A percentile compares a stretch with the other conserved stretches of the same genome.
Evolutionary conservation across 768 basidiomycete species (phyloP).

Genomic region (Podaxis sp.): DNA sequence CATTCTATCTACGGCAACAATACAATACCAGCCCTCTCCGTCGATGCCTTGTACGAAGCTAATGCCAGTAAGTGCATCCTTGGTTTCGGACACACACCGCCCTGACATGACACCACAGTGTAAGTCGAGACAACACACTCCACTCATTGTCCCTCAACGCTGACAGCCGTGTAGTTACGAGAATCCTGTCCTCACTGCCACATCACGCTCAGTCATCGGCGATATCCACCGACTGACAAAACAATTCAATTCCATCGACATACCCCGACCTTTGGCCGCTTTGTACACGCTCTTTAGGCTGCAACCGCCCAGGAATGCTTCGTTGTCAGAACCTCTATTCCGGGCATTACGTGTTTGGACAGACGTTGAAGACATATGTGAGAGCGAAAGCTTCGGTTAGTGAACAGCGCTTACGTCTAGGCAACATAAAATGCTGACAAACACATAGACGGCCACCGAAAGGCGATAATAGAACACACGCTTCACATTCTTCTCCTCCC

Average conservation of each 20-base stretch:
- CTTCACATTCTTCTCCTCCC: constrained; percentile 76
- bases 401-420: not conserved
- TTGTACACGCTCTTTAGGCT: constrained; percentile 55
- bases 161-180: constrained; percentile 54
- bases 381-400: constrained; percentile 77
- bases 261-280: constrained; percentile 66
- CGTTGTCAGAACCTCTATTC: constrained; percentile 46
- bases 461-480: constrained; percentile 76
- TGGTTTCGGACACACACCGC: constrained; percentile 5
- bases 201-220: constrained; percentile 66
- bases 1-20: constrained; percentile 65
- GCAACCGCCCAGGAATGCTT: constrained; percentile 28
- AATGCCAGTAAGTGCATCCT: constrained; percentile 56
- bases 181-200: constrained; percentile 76
- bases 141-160: constrained; percentile 4
- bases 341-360: constrained; percentile 69
- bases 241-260: constrained; percentile 57
- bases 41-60: constrained; percentile 68
- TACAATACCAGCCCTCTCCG: constrained; percentile 46
- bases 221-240: constrained; percentile 67
- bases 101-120: constrained; percentile 30
- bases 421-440: not conserved
- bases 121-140: constrained; percentile 27
- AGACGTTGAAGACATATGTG: constrained; percentile 71
- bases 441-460: constrained; percentile 64